A percentile compares a stretch with the other conserved stretches of the same genome.
Evolutionary conservation across 1,284 basidiomycete species (phyloP).

Genomic region (Flammula alnicola): DNA sequence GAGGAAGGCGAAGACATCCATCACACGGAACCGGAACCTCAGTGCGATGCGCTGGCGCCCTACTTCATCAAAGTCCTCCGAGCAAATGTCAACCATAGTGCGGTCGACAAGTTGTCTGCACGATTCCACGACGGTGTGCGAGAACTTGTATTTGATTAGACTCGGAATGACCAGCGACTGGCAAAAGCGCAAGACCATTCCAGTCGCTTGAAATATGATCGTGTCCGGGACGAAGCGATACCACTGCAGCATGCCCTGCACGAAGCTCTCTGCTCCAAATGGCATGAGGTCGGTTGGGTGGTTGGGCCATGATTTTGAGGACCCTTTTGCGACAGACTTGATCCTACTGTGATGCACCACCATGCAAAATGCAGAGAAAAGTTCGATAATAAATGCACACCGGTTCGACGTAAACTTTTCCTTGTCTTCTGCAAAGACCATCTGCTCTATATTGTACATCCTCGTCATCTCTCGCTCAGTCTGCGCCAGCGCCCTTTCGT

Average conservation of each 20-base stretch:
- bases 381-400: constrained; percentile 1
- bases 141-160: constrained; percentile 11
- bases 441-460: too few relatives aligned
- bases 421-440: not conserved
- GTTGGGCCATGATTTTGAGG: not conserved
- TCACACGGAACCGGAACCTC: not conserved
- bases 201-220: constrained; percentile 2
- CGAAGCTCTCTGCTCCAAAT: not conserved
- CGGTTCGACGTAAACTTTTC: not conserved
- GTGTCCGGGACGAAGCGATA: constrained; percentile 14
- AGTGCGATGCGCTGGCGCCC: not conserved
- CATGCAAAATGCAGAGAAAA: not conserved
- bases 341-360: not conserved
- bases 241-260: constrained; percentile 1
- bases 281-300: constrained; percentile 1
- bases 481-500: not conserved
- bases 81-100: not conserved
- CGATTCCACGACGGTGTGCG: not conserved
- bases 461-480: not conserved
- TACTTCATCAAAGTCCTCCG: not conserved
- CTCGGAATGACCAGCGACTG: constrained; percentile 10
- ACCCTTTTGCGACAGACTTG: not conserved
- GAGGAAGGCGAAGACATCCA: constrained; percentile 2
- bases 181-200: constrained; percentile 1
- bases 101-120: constrained; percentile 8